A percentile compares a stretch with the other conserved stretches of the same genome.
Evolutionary conservation across 202 grass and related monocot species (phyloP).

Genomic region (Cymbopogon flexuosus): DNA sequence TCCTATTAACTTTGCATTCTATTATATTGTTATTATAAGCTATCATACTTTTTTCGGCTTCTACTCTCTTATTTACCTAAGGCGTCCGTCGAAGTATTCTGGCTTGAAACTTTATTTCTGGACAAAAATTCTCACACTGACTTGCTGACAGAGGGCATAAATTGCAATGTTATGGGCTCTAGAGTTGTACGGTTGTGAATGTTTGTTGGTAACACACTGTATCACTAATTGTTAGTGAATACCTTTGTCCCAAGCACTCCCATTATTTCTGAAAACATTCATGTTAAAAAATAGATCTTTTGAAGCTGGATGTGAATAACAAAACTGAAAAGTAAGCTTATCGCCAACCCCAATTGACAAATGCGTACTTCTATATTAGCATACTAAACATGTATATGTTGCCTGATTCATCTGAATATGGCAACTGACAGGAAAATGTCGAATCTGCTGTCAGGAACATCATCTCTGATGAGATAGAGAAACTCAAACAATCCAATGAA

Average conservation of each 20-base stretch:
- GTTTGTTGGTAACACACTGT: not conserved
- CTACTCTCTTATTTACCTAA: not conserved
- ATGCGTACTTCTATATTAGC: not conserved
- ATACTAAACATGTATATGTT: slow-evolving; percentile 6
- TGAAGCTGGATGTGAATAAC: not conserved
- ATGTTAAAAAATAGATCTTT: not conserved
- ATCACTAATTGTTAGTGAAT: not conserved
- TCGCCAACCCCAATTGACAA: not conserved
- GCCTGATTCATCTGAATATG: slow-evolving; percentile 20
- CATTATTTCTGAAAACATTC: not conserved
- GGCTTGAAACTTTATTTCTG: not conserved
- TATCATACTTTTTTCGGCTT: not conserved
- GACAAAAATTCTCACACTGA: not conserved
- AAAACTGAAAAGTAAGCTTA: slow-evolving; percentile 2
- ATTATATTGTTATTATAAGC: not conserved
- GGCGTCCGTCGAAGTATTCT: not conserved
- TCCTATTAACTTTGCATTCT: not conserved
- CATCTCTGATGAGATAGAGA: slow-evolving; percentile 84
- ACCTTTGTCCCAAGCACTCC: not conserved
- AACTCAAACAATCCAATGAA: slow-evolving; percentile 43
- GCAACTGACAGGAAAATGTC: slow-evolving; percentile 50
- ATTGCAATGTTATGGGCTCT: too few species aligned
- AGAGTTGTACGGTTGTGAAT: not conserved
- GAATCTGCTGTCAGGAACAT: slow-evolving; percentile 61
- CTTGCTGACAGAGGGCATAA: not conserved